phyloP scores from a whole-genome alignment of 2,329 filamentous ascomycete genomes.

The Claviceps digitariae region DNA sequence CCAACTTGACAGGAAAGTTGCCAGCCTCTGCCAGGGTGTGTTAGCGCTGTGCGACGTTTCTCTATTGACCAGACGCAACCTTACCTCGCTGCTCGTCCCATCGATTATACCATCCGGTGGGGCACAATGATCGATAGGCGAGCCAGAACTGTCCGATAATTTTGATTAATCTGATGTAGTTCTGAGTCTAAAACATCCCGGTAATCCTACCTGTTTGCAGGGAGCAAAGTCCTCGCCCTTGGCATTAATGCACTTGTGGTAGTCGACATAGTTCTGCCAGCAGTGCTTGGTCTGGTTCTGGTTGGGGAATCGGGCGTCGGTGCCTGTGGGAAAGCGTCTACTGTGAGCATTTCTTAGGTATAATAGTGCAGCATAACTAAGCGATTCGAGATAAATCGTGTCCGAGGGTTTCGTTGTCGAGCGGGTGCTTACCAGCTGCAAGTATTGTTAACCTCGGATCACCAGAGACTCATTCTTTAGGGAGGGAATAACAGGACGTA shows the following conservation, averaged over 20 bases:
- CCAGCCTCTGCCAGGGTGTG: slow-evolving; percentile 40
- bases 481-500: slow-evolving; percentile 40
- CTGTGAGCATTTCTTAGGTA: slow-evolving; percentile 6
- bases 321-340: slow-evolving; percentile 45
- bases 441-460: slow-evolving; percentile 28
- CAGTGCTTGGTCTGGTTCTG: slow-evolving; percentile 99
- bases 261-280: slow-evolving; percentile 99
- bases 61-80: slow-evolving; percentile 18
- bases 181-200: background rate
- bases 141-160: slow-evolving; percentile 68
- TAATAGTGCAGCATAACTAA: slow-evolving; percentile 14
- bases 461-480: slow-evolving; percentile 20
- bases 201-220: slow-evolving; percentile 69
- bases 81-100: slow-evolving; percentile 96
- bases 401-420: slow-evolving; percentile 5
- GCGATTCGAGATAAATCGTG: slow-evolving; percentile 12
- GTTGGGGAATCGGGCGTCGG: slow-evolving; percentile 98
- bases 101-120: slow-evolving; percentile 80
- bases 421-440: slow-evolving; percentile 30
- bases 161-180: background rate
- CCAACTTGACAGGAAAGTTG: slow-evolving; percentile 54
- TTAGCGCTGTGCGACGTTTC: slow-evolving; percentile 12
- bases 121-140: slow-evolving; percentile 95
- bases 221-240: slow-evolving; percentile 98
- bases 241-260: slow-evolving; percentile 98